Conservation (phyloP, 257 asterid genomes). For the Sherardia arvensis region DNA sequence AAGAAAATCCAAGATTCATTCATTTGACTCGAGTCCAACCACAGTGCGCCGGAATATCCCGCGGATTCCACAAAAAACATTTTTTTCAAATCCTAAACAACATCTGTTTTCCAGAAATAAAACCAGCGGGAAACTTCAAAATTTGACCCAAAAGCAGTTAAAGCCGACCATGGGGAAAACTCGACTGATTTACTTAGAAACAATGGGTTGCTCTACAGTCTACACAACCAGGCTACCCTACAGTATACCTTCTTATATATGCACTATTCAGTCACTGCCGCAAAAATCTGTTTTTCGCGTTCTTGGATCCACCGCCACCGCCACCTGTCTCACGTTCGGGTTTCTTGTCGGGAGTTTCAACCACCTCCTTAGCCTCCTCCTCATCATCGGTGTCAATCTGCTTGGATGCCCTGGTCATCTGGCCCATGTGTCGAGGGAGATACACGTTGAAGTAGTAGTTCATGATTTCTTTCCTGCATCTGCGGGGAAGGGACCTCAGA, state of each 20-base stretch:
- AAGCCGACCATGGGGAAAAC: neutral
- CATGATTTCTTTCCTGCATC: slow-evolving; percentile 27
- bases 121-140: neutral
- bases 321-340: slow-evolving; percentile 14
- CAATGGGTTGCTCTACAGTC: neutral
- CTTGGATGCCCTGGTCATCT: slow-evolving; percentile 31
- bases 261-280: slow-evolving; percentile 4
- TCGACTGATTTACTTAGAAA: neutral
- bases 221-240: neutral
- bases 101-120: neutral
- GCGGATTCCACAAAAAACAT: neutral
- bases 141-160: neutral
- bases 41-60: neutral
- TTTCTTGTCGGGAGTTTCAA: slow-evolving; percentile 19
- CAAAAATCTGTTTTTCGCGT: slow-evolving; percentile 27
- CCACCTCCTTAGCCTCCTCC: slow-evolving; percentile 33
- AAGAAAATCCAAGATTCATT: neutral
- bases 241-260: neutral
- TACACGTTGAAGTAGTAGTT: slow-evolving; percentile 58
- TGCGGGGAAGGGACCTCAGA: slow-evolving; percentile 37
- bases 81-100: neutral
- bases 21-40: neutral
- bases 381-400: slow-evolving; percentile 48
- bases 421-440: slow-evolving; percentile 45
- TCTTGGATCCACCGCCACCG: slow-evolving; percentile 11